Percentiles rank a stretch among this genome's conserved stretches.
phyloP scores from a whole-genome alignment of 768 basidiomycete species.

The Termitomyces sp. region DNA sequence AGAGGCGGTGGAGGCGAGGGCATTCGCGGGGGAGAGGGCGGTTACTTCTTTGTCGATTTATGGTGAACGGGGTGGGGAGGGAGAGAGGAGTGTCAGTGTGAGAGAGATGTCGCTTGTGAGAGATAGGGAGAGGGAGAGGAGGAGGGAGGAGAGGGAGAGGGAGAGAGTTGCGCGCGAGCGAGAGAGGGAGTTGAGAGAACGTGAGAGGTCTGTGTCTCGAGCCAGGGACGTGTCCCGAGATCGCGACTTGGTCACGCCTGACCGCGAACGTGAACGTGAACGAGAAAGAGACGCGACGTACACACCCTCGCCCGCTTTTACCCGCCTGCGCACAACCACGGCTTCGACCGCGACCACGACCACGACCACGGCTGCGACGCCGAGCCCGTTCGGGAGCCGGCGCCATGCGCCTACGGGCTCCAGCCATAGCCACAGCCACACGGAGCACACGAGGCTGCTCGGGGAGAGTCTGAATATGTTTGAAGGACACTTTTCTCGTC shows the following conservation, averaged over 20 bases:
- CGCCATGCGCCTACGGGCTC: conserved; percentile 9
- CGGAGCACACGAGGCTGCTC: conserved; percentile 68
- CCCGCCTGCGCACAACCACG: background rate
- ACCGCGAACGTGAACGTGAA: conserved; percentile 2
- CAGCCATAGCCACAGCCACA: conserved; percentile 8
- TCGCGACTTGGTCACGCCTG: background rate
- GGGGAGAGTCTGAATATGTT: conserved; percentile 65
- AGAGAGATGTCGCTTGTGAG: background rate
- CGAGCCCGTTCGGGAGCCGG: conserved; percentile 23
- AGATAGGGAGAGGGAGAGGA: background rate
- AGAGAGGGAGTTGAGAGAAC: conserved; percentile 4
- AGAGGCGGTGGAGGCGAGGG: no score
- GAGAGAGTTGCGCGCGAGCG: background rate
- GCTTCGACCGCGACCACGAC: background rate
- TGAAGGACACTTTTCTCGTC: conserved; percentile 54
- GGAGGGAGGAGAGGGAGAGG: conserved; percentile 6
- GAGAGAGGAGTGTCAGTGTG: background rate
- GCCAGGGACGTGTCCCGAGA: background rate
- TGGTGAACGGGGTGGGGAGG: conserved; percentile 5
- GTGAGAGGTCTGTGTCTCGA: conserved; percentile 8
- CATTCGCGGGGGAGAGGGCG: conserved; percentile 31
- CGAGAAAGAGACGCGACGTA: background rate
- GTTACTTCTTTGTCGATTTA: conserved; percentile 55
- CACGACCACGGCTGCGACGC: background rate
- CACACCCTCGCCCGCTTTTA: background rate